Evolutionary conservation across 2,329 filamentous ascomycete species (phyloP).

Genomic region (Fusarium sp.): DNA sequence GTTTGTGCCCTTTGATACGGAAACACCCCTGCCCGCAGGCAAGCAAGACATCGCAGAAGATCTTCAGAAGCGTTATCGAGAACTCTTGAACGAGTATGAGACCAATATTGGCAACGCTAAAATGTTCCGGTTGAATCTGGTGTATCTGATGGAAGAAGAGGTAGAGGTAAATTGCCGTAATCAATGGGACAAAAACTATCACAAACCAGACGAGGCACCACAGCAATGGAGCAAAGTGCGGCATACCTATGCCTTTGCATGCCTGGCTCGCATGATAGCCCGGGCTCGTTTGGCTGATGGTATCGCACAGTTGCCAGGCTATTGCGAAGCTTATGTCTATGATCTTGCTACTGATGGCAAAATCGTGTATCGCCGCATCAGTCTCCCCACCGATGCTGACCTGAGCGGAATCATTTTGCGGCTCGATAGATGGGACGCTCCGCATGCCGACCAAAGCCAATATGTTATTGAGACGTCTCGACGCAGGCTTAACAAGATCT

Average conservation of each 20-base stretch:
- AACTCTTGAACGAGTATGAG: constrained; percentile 8
- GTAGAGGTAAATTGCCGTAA: constrained; percentile 18
- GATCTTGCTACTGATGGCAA: constrained; percentile 32
- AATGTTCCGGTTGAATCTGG: neutral
- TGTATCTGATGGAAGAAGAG: constrained; percentile 25
- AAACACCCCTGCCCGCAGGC: constrained; percentile 18
- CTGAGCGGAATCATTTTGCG: constrained; percentile 18
- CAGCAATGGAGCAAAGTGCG: constrained; percentile 27
- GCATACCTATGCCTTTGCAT: neutral
- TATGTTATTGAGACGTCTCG: constrained; percentile 8
- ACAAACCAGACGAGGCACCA: constrained; percentile 1
- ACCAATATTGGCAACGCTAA: neutral
- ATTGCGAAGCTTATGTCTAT: constrained; percentile 27
- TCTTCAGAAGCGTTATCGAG: constrained; percentile 11
- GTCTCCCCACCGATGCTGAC: constrained; percentile 18
- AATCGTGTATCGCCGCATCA: constrained; percentile 15
- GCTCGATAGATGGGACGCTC: constrained; percentile 32
- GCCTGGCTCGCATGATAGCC: constrained; percentile 31
- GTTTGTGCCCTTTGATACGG: constrained; percentile 35
- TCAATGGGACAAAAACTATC: constrained; percentile 29
- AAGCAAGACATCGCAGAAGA: constrained; percentile 16
- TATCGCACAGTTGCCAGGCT: constrained; percentile 28
- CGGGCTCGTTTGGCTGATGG: constrained; percentile 31
- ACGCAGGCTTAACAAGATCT: constrained; percentile 13
- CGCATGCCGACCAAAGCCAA: constrained; percentile 13